phyloP scores from a whole-genome alignment of 148 eudicot species.

The Silene latifolia region DNA sequence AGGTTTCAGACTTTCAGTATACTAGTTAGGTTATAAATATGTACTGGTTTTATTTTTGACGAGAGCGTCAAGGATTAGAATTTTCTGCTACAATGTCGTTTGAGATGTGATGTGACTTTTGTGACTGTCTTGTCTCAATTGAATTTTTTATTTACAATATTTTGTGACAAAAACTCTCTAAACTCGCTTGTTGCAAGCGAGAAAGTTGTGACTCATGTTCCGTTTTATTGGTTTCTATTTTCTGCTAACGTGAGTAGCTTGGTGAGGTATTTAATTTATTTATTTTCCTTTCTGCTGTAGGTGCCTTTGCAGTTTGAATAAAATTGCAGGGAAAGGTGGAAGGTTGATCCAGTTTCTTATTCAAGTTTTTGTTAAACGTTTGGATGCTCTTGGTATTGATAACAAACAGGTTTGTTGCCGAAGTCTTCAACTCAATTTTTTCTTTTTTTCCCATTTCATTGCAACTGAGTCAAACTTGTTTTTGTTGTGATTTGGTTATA shows the following conservation, averaged over 20 bases:
- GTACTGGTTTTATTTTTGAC: no score
- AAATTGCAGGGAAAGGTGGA: conserved; percentile 79
- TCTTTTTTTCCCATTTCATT: neutral
- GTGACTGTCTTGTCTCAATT: neutral
- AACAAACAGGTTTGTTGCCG: conserved; percentile 67
- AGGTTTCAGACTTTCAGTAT: no score
- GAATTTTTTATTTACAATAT: neutral
- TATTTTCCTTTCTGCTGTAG: conserved; percentile 32
- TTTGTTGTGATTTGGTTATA: neutral
- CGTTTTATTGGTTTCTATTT: neutral
- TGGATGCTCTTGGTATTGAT: conserved; percentile 72
- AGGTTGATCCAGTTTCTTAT: conserved; percentile 68
- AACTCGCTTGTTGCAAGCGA: neutral
- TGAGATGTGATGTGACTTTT: neutral
- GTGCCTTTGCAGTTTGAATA: conserved; percentile 88
- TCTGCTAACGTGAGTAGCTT: neutral
- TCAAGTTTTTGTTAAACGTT: conserved; percentile 73
- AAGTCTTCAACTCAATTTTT: neutral
- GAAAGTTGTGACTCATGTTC: neutral
- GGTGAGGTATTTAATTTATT: neutral
- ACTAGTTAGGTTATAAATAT: no score
- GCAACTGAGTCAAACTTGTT: neutral
- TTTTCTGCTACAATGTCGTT: neutral
- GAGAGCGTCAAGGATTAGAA: no score
- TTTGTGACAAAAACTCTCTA: neutral